Evolutionary conservation across 2,329 filamentous ascomycete genomes (phyloP), one percentile per base, ranked within the genome.

Genomic region (Aspergillus sp.): DNA sequence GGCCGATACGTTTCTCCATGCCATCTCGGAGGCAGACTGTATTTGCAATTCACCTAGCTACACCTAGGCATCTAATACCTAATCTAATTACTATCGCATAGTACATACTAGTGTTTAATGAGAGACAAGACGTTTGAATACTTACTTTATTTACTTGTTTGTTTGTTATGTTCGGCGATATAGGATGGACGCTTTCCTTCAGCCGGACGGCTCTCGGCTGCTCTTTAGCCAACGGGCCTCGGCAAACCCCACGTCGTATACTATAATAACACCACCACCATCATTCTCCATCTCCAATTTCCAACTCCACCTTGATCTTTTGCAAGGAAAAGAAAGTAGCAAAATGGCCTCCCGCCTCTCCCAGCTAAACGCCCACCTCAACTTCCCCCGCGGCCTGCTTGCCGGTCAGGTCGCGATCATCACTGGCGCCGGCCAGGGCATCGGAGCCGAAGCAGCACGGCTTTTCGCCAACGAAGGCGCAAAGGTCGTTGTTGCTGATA

Each of bases 391-490:
- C 69, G 91, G 91, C 57, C 80, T 96, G 73, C 84, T 96, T 54
- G 83, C 83, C 30, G 89, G 89, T 52, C 91, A 96, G 72, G 85
- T 89, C 15, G 91, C 91, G 68, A 96, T 96, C 73, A 89, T 96
- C 72, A 96, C 92, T 2, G 91, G 91, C 44, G 86, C 87, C 17
- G 91, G 90, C 8, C 91, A 96, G 73, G 92, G 92, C 58, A 96
- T 96, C 71, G 92, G 91, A 22, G 92, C 91, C 26, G 92, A 96
- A 76, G 83, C 88, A 32, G 91, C 91, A 7, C 82, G 87, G 9
- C 77, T 96, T 3, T 96, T 96, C 68, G 91, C 90, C 12, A 93
- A 92, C 59, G 91, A 96, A 75, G 92, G 92, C 22, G 91, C 91
- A 15, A 91, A 88, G 71, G 91, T 96, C 0, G 80, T 96, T 11